Percentiles rank a stretch among this genome's conserved stretches.
phyloP scores from a whole-genome alignment of 768 basidiomycete genomes.

The Suillus sp. region DNA sequence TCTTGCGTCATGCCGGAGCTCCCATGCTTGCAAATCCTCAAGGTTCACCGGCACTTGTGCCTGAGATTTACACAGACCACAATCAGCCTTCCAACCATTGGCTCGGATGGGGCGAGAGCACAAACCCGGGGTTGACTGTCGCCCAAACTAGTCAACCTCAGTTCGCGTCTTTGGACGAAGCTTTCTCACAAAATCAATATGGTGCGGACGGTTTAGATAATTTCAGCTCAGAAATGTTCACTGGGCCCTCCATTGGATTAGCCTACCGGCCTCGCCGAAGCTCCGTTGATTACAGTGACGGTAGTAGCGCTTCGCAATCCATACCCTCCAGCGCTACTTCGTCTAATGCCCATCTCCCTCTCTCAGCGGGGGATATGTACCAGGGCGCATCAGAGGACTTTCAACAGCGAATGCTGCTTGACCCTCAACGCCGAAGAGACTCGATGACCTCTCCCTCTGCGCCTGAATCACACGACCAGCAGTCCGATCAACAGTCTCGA shows the following conservation, averaged over 20 bases:
- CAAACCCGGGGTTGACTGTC: not conserved
- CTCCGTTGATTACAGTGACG: slow-evolving; percentile 46
- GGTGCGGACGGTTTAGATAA: slow-evolving; percentile 22
- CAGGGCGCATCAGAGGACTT: slow-evolving; percentile 33
- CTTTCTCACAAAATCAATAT: slow-evolving; percentile 28
- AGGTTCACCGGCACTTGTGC: slow-evolving; percentile 14
- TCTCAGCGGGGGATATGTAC: slow-evolving; percentile 31
- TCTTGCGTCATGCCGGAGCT: slow-evolving; percentile 38
- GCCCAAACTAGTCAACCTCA: slow-evolving; percentile 6
- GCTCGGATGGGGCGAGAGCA: slow-evolving; percentile 33
- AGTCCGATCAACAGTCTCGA: slow-evolving; percentile 15
- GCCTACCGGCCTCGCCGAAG: slow-evolving; percentile 33
- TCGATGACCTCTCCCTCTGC: slow-evolving; percentile 19
- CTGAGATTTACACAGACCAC: slow-evolving; percentile 22
- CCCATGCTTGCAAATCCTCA: slow-evolving; percentile 14
- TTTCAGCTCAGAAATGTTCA: slow-evolving; percentile 14
- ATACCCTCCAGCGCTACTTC: slow-evolving; percentile 57
- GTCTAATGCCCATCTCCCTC: slow-evolving; percentile 53
- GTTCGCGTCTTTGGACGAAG: slow-evolving; percentile 32
- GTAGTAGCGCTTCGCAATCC: slow-evolving; percentile 45
- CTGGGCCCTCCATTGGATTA: slow-evolving; percentile 28
- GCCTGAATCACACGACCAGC: slow-evolving; percentile 17
- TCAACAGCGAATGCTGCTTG: slow-evolving; percentile 21
- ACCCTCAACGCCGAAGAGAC: slow-evolving; percentile 20
- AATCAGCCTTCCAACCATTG: slow-evolving; percentile 20